These are phyloP conservation scores for Anaeramoeba flamelloides DNA, from an alignment of 78 protist genomes.

Conservation along the genomic window DNA sequence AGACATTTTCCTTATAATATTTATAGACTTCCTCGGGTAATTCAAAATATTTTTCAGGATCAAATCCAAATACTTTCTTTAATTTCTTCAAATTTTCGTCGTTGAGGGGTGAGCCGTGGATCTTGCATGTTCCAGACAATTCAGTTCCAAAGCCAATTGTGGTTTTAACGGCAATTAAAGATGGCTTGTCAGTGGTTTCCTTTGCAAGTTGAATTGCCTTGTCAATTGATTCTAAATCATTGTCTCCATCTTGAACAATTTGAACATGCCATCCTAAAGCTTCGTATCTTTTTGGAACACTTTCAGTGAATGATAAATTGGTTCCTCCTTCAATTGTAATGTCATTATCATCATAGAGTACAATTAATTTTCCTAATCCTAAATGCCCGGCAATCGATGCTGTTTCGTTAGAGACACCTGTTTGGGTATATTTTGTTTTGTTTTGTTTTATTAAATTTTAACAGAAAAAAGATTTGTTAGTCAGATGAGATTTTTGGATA, in stretches of 20 bases:
- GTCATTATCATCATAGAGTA: constrained; percentile 86
- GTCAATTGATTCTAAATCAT: constrained; percentile 32
- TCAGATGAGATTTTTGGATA: no score
- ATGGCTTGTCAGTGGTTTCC: constrained; percentile 5
- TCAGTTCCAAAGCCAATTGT: constrained; percentile 58
- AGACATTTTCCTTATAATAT: constrained; percentile 10
- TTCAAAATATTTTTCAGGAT: constrained; percentile 14
- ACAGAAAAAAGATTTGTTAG: no score
- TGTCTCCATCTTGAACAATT: constrained; percentile 59
- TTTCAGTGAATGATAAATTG: constrained; percentile 81
- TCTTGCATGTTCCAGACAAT: constrained; percentile 45
- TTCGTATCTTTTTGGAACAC: constrained; percentile 57
- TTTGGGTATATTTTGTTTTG: no score
- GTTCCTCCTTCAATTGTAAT: constrained; percentile 92
- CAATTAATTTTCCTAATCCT: constrained; percentile 66
- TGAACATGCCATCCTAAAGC: constrained; percentile 76
- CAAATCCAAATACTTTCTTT: constrained; percentile 45
- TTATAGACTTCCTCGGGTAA: neutral
- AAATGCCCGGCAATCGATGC: constrained; percentile 95
- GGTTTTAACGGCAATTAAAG: constrained; percentile 29
- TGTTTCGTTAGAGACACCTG: constrained; percentile 85
- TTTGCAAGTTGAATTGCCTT: constrained; percentile 45
- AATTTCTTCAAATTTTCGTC: constrained; percentile 40
- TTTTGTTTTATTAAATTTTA: no score
- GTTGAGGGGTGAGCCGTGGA: constrained; percentile 80